Evolutionary conservation across 495 filamentous ascomycete genomes (phyloP), one percentile per base, ranked within the genome.

Genomic region (Penicillium bialowiezense): DNA sequence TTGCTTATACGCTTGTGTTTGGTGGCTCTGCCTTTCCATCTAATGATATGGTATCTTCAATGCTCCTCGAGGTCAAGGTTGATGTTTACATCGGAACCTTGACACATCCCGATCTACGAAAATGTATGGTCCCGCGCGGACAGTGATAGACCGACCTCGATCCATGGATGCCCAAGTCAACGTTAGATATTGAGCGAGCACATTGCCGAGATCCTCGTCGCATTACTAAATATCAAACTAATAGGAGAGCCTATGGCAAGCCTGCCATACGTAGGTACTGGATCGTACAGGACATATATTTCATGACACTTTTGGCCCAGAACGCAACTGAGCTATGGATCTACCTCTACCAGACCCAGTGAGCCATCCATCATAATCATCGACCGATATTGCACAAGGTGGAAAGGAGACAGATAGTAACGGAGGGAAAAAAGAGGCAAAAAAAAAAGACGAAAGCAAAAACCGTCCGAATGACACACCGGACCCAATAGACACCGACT

Each of bases 251-350:
- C n/a, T n/a, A n/a, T n/a, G n/a, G n/a, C n/a, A n/a, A n/a, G n/a
- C n/a, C n/a, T n/a, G n/a, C n/a, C n/a, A n/a, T n/a, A n/a, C n/a
- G n/a, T n/a, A n/a, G n/a, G n/a, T 42, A 57, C 53, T 55, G 45
- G 48, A 58, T 57, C 47, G 51, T 63, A 59, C 54, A 60, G 51
- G 48, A 54, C 56, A 58, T 55, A 58, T 55, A 64, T 61, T 45
- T 64, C 58, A 55, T 61, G 50, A 64, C 58, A 58, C 52, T 64
- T 63, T 64, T 64, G 35, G 55, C 46, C 50, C 59, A 47, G 54
- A 50, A 58, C 41, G 35, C 40, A 34, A 36, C 48, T 48, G 52
- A 56, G 57, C 48, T 48, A 32, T 45, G 41, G 48, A 55, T 55
- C 54, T 52, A 60, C 60, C 60, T 44, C 44, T 54, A 56, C 54